phyloP scores from a whole-genome alignment of 306 rosid genomes.

The Fagus crenata region DNA sequence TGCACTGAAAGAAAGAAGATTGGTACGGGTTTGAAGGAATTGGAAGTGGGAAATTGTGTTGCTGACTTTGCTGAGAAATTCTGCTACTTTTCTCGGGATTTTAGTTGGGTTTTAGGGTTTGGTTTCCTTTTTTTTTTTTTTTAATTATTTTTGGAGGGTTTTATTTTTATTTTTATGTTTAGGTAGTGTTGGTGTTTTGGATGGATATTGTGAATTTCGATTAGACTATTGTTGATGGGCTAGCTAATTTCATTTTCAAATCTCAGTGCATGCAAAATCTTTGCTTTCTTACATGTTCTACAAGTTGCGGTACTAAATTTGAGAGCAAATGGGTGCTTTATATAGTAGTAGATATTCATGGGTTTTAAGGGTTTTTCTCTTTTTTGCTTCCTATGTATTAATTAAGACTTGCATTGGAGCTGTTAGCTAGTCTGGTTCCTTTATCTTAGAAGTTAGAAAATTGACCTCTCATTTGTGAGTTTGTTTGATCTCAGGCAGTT shows the following conservation, averaged over 20 bases:
- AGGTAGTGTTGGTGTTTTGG: constrained; percentile 23
- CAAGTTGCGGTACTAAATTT: background rate
- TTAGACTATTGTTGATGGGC: constrained; percentile 37
- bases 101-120: constrained; percentile 54
- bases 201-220: constrained; percentile 21
- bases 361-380: background rate
- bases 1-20: constrained; percentile 24
- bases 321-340: background rate
- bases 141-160: background rate
- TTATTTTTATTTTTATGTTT: constrained; percentile 21
- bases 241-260: constrained; percentile 18
- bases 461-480: constrained; percentile 26
- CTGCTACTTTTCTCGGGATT: constrained; percentile 28
- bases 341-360: background rate
- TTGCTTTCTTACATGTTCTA: background rate
- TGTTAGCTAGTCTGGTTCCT: background rate
- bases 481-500: constrained; percentile 31
- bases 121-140: background rate
- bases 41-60: constrained; percentile 26
- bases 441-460: constrained; percentile 22
- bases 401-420: constrained; percentile 9
- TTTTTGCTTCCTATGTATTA: background rate
- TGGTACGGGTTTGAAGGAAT: constrained; percentile 15
- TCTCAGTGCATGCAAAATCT: constrained; percentile 13
- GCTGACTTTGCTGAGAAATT: constrained; percentile 28